Evolutionary conservation across 192 early-diverging fungal species (phyloP).

Genomic region (Coemansia sp.): DNA sequence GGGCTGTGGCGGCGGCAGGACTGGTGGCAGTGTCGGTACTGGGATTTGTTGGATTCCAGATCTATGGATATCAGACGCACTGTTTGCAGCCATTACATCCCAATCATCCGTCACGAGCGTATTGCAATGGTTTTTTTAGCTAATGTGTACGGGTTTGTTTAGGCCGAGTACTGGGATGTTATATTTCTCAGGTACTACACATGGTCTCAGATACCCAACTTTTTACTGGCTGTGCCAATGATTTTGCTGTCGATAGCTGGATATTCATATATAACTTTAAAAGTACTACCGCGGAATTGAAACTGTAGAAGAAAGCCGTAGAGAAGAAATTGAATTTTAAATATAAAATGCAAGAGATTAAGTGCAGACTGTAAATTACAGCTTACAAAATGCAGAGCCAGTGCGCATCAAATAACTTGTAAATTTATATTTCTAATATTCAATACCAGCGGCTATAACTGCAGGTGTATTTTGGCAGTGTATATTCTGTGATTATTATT

Average conservation of each 20-base stretch:
- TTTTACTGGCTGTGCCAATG: constrained; percentile 81
- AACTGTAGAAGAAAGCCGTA: too few species aligned
- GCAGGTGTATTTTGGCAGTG: too few species aligned
- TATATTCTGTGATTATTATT: too few species aligned
- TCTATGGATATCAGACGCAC: constrained; percentile 58
- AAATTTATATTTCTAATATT: too few species aligned
- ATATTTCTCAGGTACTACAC: constrained; percentile 84
- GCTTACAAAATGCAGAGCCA: too few species aligned
- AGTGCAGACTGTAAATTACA: too few species aligned
- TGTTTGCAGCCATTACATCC: constrained; percentile 45
- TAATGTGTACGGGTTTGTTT: constrained; percentile 77
- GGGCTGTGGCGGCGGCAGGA: constrained; percentile 12
- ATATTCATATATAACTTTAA: too few species aligned
- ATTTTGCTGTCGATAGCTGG: constrained; percentile 62
- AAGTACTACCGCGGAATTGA: too few species aligned
- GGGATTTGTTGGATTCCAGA: constrained; percentile 64
- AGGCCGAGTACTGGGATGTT: constrained; percentile 82
- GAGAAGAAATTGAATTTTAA: too few species aligned
- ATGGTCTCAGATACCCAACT: constrained; percentile 81
- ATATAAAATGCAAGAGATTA: too few species aligned
- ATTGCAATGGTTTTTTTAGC: constrained; percentile 65
- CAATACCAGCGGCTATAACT: too few species aligned
- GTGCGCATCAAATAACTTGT: too few species aligned
- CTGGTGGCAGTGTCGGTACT: constrained; percentile 50
- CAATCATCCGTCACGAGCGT: constrained; percentile 45